These are phyloP conservation scores for Suillus alpinus DNA, from an alignment of 768 basidiomycete species.

Conservation along the genomic window DNA sequence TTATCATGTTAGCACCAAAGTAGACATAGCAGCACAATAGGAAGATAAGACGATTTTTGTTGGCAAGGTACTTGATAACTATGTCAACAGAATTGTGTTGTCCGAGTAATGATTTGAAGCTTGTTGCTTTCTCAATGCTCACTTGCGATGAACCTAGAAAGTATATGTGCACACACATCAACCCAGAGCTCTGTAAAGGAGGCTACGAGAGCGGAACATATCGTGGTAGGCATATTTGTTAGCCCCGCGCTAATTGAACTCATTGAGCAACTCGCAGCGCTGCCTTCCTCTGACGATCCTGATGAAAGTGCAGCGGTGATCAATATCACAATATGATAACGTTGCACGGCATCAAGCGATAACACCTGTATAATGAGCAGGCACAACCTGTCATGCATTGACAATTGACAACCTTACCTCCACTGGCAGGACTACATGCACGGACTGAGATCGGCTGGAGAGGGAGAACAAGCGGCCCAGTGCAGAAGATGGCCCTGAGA, in stretches of 20 bases:
- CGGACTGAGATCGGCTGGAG: too few species aligned
- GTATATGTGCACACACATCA: background rate
- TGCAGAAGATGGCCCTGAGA: too few species aligned
- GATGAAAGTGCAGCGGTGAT: slow-evolving; percentile 1
- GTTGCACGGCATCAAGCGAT: too few species aligned
- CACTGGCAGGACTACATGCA: too few species aligned
- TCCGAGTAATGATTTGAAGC: background rate
- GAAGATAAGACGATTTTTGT: slow-evolving; percentile 1
- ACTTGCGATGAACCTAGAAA: slow-evolving; percentile 1
- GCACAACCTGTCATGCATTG: too few species aligned
- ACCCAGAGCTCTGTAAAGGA: background rate
- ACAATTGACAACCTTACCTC: too few species aligned
- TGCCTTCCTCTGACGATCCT: background rate
- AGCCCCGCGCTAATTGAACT: slow-evolving; percentile 4
- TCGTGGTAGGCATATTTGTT: slow-evolving; percentile 3
- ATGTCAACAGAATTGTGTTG: background rate
- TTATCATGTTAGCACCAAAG: slow-evolving; percentile 9
- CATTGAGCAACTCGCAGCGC: background rate
- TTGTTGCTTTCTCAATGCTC: slow-evolving; percentile 3
- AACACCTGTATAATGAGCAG: too few species aligned
- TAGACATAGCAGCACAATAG: background rate
- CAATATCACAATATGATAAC: background rate
- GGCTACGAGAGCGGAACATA: background rate
- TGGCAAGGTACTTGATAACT: slow-evolving; percentile 4
- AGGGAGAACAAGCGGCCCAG: too few species aligned